Evolutionary conservation across 805 yeast species (phyloP), one percentile per base, ranked within the genome.

Genomic region (Nakazawaea ishiwadae): DNA sequence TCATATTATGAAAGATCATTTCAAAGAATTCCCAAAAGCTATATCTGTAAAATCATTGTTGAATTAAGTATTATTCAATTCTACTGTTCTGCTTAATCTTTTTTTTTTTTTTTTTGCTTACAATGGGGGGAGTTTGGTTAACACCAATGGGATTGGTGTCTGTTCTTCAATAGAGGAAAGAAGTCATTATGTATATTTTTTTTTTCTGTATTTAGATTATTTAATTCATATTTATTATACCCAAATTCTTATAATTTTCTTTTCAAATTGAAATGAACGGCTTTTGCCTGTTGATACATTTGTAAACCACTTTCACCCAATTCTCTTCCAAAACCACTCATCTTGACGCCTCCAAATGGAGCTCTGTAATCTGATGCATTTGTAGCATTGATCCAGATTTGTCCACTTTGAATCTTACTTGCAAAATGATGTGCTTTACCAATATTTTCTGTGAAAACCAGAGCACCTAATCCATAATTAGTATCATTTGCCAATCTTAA

Each of bases 401-500:
- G 71, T 64, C 93, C 93, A 30, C 88, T 77, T 53, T 77, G 73
- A 42, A 84, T 58, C 63, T 69, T 74, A 53, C 69, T 69, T 34
- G 90, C 73, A 44, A 81, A 85, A 31, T 65, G 68, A 49, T 79
- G 65, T 24, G 85, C 84, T 49, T 72, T 79, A 58, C 74, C 71
- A 43, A 82, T 57, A 60, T 74, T 73, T 51, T 74, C 68, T 29
- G 87, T 75, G 66, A 83, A 87, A 42, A 84, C 66, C 60, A 88
- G 88, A 47, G 90, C 86, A 58, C 88, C 90, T 57, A 84, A 73
- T 51, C 91, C 93, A 54, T 79, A 84, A 41, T 73, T 74, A 31
- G 87, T 71, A 59, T 73, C 72, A 60, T 84, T 84, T 28, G 90
- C 88, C 62, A 73, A 65, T 36, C 63, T 62, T 44, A 83, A 68